A percentile compares a stretch with the other conserved stretches of the same genome.
phyloP scores from a whole-genome alignment of 345 rosid genomes.

The Citrus trifoliata region DNA sequence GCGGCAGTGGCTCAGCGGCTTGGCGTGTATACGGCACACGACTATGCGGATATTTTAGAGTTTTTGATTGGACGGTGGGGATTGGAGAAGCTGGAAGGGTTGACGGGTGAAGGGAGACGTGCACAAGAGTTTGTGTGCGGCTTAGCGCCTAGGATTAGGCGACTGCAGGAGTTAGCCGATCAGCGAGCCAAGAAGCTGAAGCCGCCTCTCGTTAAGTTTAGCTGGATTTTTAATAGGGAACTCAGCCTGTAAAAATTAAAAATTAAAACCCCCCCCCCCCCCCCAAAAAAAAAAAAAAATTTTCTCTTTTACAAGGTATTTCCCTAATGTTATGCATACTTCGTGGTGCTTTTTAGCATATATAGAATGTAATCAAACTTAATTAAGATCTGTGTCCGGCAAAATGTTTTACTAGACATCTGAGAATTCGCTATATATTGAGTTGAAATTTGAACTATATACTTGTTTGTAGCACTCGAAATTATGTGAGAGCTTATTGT shows the following conservation, averaged over 20 bases:
- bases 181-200: conserved; percentile 47
- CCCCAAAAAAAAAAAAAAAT: too few relatives aligned
- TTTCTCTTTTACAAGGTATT: too few relatives aligned
- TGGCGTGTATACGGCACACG: conserved; percentile 63
- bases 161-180: conserved; percentile 58
- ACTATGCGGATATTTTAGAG: conserved; percentile 71
- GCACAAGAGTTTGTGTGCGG: conserved; percentile 65
- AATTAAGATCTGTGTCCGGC: background rate
- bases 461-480: background rate
- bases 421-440: background rate
- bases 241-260: conserved; percentile 7
- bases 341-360: too few relatives aligned
- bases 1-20: conserved; percentile 62
- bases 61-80: conserved; percentile 58
- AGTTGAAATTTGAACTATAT: background rate
- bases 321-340: too few relatives aligned
- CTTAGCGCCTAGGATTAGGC: conserved; percentile 54
- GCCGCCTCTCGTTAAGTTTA: conserved; percentile 39
- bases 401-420: background rate
- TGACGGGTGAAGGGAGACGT: conserved; percentile 50
- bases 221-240: conserved; percentile 66
- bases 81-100: conserved; percentile 55
- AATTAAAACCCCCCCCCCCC: too few relatives aligned
- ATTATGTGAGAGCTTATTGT: background rate
- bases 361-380: too few relatives aligned